Evolutionary conservation across 495 filamentous ascomycete genomes (phyloP), one percentile per base, ranked within the genome.

Genomic region (Coniosporium apollinis): DNA sequence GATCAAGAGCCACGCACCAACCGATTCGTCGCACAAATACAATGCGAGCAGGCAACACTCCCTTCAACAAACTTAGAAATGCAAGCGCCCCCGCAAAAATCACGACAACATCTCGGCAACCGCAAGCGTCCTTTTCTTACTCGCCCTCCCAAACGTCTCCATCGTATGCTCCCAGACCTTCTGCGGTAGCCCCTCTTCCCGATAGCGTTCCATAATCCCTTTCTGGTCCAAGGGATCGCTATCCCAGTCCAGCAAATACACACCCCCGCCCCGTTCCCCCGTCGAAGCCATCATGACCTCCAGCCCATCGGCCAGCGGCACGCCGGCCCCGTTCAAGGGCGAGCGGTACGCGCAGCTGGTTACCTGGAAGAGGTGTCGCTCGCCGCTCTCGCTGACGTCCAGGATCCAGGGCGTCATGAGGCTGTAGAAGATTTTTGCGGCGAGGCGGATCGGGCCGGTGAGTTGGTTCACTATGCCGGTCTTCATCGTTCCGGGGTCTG

Each of bases 141-240:
- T 26, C 5, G 46, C 42, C 19, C 36, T 22, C 37, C 50, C 43
- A 39, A 60, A 59, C 1, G 50, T 44, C 9, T 42, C 37, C 49
- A 53, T 48, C 14, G 55, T 60, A 47, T 63, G 58, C 26, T 52
- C 48, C 56, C 55, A 59, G 19, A 63, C 43, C 22, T 38, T 47
- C 39, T 44, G 33, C 11, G 33, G 41, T 11, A 52, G 31, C 7
- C 47, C 59, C 29, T 55, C 22, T 3, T 38, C 36, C 7, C 55
- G 45, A 38, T 59, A 54, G 14, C 52, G 41, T 13, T 33, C 17
- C 45, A 61, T 33, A 3, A 54, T 19, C 14, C 43, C 42, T 18
- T 35, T 39, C 8, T 58, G 51, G 0, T 45, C 55, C 5, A 39
- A 36, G 0, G 49, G 22, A 16, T 56, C 49, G 7, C 54, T 51